Percentiles rank a stretch among this genome's conserved stretches.
phyloP scores from a whole-genome alignment of 2,329 filamentous ascomycete genomes.

The Elsinoe australis region DNA sequence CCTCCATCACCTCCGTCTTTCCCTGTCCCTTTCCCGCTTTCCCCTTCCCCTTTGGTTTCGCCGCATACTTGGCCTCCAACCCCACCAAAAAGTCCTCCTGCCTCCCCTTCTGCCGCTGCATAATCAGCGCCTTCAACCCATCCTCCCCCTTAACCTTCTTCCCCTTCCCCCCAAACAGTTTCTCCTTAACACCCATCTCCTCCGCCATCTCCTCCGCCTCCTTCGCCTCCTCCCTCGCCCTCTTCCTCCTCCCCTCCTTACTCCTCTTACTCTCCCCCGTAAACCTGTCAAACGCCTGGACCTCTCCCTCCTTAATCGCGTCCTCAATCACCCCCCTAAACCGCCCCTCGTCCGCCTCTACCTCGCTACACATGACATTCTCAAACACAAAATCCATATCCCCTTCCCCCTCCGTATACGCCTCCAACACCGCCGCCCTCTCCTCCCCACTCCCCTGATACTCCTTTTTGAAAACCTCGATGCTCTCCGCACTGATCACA shows the following conservation, averaged over 20 bases:
- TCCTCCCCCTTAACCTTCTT: slow-evolving; percentile 37
- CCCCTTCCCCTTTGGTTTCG: slow-evolving; percentile 31
- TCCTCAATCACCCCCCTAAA: slow-evolving; percentile 74
- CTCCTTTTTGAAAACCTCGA: slow-evolving; percentile 61
- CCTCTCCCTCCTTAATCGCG: slow-evolving; percentile 64
- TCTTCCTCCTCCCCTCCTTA: slow-evolving; percentile 42
- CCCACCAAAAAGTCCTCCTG: slow-evolving; percentile 58
- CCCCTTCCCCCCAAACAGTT: slow-evolving; percentile 48
- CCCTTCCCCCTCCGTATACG: slow-evolving; percentile 67
- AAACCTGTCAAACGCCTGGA: slow-evolving; percentile 61
- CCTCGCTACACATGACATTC: slow-evolving; percentile 76
- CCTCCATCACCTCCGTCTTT: slow-evolving; percentile 47
- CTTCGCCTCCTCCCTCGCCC: slow-evolving; percentile 56
- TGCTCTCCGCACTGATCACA: slow-evolving; percentile 63
- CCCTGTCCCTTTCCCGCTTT: slow-evolving; percentile 38
- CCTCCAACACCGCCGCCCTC: slow-evolving; percentile 63
- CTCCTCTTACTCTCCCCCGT: slow-evolving; percentile 55
- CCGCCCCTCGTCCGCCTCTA: slow-evolving; percentile 74
- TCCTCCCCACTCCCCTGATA: slow-evolving; percentile 89
- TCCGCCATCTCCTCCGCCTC: slow-evolving; percentile 70
- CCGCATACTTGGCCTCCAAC: slow-evolving; percentile 68
- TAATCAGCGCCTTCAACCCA: slow-evolving; percentile 67
- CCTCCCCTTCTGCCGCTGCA: slow-evolving; percentile 59
- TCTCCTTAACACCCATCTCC: slow-evolving; percentile 65
- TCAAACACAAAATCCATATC: slow-evolving; percentile 72